Conservation (phyloP, 2,329 filamentous ascomycete genomes). For the Penicillium sp. region DNA sequence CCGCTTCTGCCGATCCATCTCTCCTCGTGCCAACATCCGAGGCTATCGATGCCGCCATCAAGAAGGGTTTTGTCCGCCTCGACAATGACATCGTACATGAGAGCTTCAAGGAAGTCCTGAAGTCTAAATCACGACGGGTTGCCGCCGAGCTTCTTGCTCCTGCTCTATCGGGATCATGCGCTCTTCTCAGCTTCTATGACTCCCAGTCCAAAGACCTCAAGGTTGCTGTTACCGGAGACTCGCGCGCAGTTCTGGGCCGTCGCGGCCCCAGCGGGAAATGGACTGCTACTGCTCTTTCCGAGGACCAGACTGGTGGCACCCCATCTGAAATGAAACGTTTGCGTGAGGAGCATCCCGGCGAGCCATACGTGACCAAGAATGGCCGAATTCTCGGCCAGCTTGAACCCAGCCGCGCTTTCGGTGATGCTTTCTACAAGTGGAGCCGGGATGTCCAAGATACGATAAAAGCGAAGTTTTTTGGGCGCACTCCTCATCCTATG, state of each 20-base stretch:
- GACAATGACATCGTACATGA: constrained; percentile 94
- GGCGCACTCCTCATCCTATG: constrained; percentile 70
- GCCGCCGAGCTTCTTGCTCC: constrained; percentile 90
- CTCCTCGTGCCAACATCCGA: constrained; percentile 69
- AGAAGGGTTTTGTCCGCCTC: constrained; percentile 81
- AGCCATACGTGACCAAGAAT: constrained; percentile 82
- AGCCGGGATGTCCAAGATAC: constrained; percentile 77
- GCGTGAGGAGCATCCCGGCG: constrained; percentile 81
- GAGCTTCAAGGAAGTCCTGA: constrained; percentile 86
- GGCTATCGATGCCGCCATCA: constrained; percentile 86
- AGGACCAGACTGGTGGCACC: constrained; percentile 91
- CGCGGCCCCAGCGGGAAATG: constrained; percentile 79
- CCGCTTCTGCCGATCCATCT: constrained; percentile 59
- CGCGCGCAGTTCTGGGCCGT: constrained; percentile 87
- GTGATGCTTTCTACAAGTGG: constrained; percentile 98
- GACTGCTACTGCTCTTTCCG: constrained; percentile 84
- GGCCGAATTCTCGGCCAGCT: constrained; percentile 88
- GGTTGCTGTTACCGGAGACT: constrained; percentile 96
- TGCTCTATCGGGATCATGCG: constrained; percentile 94
- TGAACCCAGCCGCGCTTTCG: constrained; percentile 91
- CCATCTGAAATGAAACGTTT: constrained; percentile 80
- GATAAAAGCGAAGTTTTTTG: constrained; percentile 84
- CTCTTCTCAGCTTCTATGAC: constrained; percentile 94
- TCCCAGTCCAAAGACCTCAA: constrained; percentile 79
- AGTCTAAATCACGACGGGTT: constrained; percentile 82